phyloP scores from a whole-genome alignment of 2,329 filamentous ascomycete genomes.

The Talaromyces amestolkiae region DNA sequence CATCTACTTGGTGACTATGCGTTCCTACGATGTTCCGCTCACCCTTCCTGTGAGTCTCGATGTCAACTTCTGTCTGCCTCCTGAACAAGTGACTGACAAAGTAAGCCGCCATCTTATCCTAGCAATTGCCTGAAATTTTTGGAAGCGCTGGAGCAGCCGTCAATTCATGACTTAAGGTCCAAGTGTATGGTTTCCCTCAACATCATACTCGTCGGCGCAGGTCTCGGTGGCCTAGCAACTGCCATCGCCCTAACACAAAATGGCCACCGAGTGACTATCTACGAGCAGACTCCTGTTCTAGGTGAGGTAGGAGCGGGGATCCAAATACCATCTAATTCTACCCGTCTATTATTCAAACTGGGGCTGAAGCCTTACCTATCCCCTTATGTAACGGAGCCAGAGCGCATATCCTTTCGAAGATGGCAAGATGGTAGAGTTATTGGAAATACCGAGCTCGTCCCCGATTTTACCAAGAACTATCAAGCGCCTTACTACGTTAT shows the following conservation, averaged over 20 bases:
- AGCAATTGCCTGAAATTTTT: background rate
- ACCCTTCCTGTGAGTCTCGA: background rate
- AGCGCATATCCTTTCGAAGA: slow-evolving; percentile 27
- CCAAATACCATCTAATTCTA: slow-evolving; percentile 32
- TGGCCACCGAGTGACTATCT: background rate
- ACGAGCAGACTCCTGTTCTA: background rate
- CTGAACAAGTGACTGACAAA: background rate
- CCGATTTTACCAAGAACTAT: slow-evolving; percentile 23
- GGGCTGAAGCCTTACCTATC: slow-evolving; percentile 28
- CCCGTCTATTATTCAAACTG: slow-evolving; percentile 26
- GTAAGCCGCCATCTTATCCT: background rate
- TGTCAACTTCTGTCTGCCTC: background rate
- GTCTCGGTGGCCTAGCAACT: background rate
- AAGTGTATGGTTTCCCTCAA: background rate
- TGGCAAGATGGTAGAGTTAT: slow-evolving; percentile 31
- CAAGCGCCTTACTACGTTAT: slow-evolving; percentile 44
- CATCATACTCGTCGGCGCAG: background rate
- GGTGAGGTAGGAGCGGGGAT: slow-evolving; percentile 33
- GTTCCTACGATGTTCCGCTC: background rate
- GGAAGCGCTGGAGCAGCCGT: background rate
- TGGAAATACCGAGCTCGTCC: slow-evolving; percentile 11
- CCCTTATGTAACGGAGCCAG: slow-evolving; percentile 27
- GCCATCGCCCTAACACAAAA: background rate
- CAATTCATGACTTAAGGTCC: background rate
- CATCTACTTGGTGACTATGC: background rate